These are phyloP conservation scores for Aspergillus saccharolyticus DNA, from an alignment of 495 filamentous ascomycete species.

Conservation along the genomic window DNA sequence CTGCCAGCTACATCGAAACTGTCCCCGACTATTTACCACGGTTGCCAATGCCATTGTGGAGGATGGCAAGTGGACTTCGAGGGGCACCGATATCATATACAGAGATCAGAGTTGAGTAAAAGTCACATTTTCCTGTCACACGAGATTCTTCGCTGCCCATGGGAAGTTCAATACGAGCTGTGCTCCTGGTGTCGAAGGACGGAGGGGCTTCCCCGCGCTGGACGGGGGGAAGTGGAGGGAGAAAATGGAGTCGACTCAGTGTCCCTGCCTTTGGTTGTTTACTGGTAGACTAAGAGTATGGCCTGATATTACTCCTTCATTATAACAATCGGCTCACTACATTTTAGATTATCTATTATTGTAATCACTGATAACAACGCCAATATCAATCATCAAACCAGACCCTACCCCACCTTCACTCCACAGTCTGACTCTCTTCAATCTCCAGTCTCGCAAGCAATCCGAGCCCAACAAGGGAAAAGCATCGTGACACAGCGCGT, in stretches of 20 bases:
- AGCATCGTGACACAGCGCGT: not conserved
- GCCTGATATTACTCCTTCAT: not conserved
- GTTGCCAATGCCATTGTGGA: not conserved
- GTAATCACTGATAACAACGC: no score
- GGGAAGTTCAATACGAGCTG: not conserved
- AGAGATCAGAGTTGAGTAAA: no score
- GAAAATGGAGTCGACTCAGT: not conserved
- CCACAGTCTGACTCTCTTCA: not conserved
- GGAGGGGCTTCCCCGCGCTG: not conserved
- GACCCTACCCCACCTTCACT: no score
- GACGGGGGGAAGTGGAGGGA: not conserved
- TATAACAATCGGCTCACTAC: not conserved
- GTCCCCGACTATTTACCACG: not conserved
- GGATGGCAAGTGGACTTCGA: no score
- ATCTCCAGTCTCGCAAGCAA: not conserved
- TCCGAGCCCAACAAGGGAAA: not conserved
- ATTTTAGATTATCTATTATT: no score
- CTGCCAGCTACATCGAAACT: not conserved
- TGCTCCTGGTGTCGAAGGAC: not conserved
- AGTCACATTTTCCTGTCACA: no score
- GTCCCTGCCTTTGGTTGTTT: conserved; percentile 1
- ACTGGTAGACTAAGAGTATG: no score
- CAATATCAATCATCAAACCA: no score
- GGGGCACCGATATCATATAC: no score
- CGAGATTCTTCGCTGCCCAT: not conserved